These are phyloP conservation scores for Elsinoe arachidis DNA, from an alignment of 2,329 filamentous ascomycete species.

Conservation along the genomic window DNA sequence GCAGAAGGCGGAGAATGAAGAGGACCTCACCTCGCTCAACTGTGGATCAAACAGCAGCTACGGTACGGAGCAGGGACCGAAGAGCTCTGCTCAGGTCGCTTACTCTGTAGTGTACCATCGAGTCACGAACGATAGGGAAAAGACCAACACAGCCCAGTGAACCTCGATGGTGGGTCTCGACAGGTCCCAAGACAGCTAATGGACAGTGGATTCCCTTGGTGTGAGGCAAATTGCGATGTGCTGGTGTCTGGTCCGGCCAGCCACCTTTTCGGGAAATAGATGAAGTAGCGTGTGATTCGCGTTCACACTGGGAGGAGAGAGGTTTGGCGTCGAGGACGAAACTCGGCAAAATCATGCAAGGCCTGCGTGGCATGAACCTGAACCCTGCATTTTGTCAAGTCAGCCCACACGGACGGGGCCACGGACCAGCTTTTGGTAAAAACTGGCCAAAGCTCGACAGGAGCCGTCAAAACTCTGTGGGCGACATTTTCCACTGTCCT, in stretches of 20 bases:
- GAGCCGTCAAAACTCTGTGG: neutral
- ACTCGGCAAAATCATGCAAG: conserved; percentile 4
- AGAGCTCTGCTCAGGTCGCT: neutral
- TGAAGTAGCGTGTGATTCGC: neutral
- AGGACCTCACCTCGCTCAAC: neutral
- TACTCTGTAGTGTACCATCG: neutral
- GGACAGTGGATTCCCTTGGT: neutral
- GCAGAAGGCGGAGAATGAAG: neutral
- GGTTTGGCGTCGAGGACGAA: conserved; percentile 4
- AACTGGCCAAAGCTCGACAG: neutral
- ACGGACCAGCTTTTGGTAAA: neutral
- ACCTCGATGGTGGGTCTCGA: neutral
- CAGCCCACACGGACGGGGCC: neutral
- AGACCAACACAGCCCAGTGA: neutral
- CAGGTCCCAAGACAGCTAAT: neutral
- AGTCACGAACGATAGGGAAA: conserved; percentile 1
- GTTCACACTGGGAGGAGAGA: neutral
- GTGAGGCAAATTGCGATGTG: conserved; percentile 7
- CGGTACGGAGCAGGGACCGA: neutral
- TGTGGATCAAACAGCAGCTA: neutral
- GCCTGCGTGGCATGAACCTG: neutral
- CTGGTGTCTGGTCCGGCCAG: conserved; percentile 11
- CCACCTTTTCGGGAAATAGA: conserved; percentile 11
- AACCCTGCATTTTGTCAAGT: neutral
- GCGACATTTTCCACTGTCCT: neutral